phyloP scores from a whole-genome alignment of 257 asterid genomes.

The Nicotiana noctiflora region DNA sequence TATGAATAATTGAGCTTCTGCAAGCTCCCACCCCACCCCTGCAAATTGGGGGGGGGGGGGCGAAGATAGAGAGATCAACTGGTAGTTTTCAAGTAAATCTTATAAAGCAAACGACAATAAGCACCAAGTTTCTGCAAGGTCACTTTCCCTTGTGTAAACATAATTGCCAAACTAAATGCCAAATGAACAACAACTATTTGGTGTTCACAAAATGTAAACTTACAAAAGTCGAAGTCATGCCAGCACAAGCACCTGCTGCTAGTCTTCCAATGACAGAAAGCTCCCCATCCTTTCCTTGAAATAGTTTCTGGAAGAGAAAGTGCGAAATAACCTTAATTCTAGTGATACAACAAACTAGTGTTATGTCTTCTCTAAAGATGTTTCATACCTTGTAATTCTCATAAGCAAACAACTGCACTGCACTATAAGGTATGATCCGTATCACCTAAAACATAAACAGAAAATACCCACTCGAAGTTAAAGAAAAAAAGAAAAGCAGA shows the following conservation, averaged over 20 bases:
- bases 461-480: not conserved
- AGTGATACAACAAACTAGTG: not conserved
- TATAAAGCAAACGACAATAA: not conserved
- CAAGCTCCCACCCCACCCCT: not conserved
- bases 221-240: slow-evolving; percentile 99
- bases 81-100: not conserved
- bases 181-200: not conserved
- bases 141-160: not conserved
- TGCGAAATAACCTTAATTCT: not conserved
- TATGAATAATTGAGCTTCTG: not conserved
- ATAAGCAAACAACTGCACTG: slow-evolving; percentile 88
- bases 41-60: not conserved
- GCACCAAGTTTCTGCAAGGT: not conserved
- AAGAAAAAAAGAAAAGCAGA: not conserved
- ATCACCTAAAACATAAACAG: slow-evolving; percentile 56
- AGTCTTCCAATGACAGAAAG: slow-evolving; percentile 87
- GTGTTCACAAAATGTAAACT: slow-evolving; percentile 27
- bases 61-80: not conserved
- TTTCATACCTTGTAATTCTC: slow-evolving; percentile 86
- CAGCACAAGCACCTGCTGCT: slow-evolving; percentile 99
- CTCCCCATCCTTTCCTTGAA: slow-evolving; percentile 64
- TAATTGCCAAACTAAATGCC: not conserved
- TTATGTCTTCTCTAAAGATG: slow-evolving; percentile 3
- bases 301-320: slow-evolving; percentile 45
- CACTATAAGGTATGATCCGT: slow-evolving; percentile 89